phyloP scores from a whole-genome alignment of 768 basidiomycete genomes.

The Kwoniella botswanensis region DNA sequence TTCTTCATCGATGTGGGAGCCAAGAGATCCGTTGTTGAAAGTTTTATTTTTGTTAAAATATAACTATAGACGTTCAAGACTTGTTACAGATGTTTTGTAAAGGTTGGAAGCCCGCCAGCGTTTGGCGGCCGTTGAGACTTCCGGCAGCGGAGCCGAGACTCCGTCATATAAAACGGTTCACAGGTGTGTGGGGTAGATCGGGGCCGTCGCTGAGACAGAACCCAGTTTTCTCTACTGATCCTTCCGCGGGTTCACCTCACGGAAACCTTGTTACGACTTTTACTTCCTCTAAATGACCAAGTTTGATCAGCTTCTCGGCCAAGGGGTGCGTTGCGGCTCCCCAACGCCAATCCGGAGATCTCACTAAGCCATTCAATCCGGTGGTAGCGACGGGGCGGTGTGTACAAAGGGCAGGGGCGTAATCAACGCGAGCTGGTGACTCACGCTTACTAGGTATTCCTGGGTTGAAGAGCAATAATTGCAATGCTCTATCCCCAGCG shows the following conservation, averaged over 20 bases:
- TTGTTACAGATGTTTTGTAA: constrained; percentile 36
- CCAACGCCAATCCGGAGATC: constrained; percentile 78
- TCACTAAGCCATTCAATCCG: constrained; percentile 90
- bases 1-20: constrained; percentile 81
- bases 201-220: constrained; percentile 57
- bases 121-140: not conserved
- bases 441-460: constrained; percentile 87
- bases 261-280: constrained; percentile 82
- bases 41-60: constrained; percentile 59
- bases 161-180: constrained; percentile 57
- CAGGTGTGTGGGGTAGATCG: constrained; percentile 61
- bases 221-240: constrained; percentile 63
- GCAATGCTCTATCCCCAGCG: constrained; percentile 87
- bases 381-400: constrained; percentile 89
- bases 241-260: constrained; percentile 82
- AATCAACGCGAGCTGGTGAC: constrained; percentile 88
- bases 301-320: constrained; percentile 73
- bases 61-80: constrained; percentile 48
- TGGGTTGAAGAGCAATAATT: constrained; percentile 91
- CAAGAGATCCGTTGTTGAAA: constrained; percentile 74
- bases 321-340: constrained; percentile 64
- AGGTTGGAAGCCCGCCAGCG: constrained; percentile 15
- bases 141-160: not conserved
- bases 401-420: constrained; percentile 90
- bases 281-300: constrained; percentile 85